These are phyloP conservation scores for Tylopilus sp. DNA, from an alignment of 1,284 basidiomycete species.

Conservation along the genomic window DNA sequence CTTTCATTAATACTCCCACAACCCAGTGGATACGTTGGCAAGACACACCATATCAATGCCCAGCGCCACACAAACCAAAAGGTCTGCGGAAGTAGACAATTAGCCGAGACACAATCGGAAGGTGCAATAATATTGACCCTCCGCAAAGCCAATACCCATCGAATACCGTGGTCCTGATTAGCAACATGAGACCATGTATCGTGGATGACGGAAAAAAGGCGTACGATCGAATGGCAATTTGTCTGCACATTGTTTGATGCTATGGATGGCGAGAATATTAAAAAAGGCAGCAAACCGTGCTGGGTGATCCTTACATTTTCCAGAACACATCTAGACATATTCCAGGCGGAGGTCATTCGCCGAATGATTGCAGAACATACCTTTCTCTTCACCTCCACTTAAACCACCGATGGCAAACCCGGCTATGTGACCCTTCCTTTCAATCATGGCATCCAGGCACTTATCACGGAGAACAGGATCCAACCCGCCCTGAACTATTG, in stretches of 20 bases:
- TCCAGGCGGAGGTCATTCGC: conserved; percentile 8
- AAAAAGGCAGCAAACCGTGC: not conserved
- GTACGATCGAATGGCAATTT: conserved; percentile 69
- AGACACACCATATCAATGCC: conserved; percentile 78
- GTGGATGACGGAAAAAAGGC: conserved; percentile 27
- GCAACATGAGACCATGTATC: conserved; percentile 7
- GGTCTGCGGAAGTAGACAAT: conserved; percentile 45
- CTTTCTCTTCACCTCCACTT: conserved; percentile 85
- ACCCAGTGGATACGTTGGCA: not conserved
- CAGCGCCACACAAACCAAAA: conserved; percentile 82
- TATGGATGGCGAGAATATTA: conserved; percentile 33
- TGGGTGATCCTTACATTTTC: conserved; percentile 59
- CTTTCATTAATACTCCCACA: not conserved
- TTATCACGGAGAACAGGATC: conserved; percentile 62
- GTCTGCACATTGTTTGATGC: conserved; percentile 76
- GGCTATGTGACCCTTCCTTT: conserved; percentile 63
- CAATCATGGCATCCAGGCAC: conserved; percentile 78
- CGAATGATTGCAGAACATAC: conserved; percentile 35
- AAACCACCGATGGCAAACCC: conserved; percentile 84
- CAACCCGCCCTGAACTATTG: conserved; percentile 83
- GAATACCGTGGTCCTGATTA: conserved; percentile 72
- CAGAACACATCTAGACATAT: conserved; percentile 66
- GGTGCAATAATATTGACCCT: conserved; percentile 48
- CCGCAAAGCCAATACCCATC: conserved; percentile 87
- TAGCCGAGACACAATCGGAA: not conserved